A percentile compares a stretch with the other conserved stretches of the same genome.
These are phyloP conservation scores for Microbotryum saponariae DNA, from an alignment of 1,284 basidiomycete species.

Conservation along the genomic window DNA sequence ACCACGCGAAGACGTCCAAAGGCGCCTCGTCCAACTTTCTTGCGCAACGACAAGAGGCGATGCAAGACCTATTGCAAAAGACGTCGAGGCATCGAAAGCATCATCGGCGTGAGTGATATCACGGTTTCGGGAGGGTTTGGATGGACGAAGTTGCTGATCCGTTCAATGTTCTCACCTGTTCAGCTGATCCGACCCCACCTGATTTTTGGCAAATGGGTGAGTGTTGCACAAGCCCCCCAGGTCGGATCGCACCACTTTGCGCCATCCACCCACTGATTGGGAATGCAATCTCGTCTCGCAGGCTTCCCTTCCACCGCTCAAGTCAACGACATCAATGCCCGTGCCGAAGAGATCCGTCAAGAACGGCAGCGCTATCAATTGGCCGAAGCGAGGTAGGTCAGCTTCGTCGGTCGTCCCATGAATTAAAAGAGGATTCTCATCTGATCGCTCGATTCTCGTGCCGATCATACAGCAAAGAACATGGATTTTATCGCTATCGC, in stretches of 20 bases:
- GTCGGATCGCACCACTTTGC: background rate
- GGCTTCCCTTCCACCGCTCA: constrained; percentile 78
- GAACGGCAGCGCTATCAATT: constrained; percentile 54
- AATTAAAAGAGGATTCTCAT: no score
- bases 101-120: constrained; percentile 10
- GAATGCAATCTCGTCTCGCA: constrained; percentile 18
- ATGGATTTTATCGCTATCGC: constrained; percentile 13
- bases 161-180: constrained; percentile 68
- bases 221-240: background rate
- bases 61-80: constrained; percentile 10
- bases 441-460: no score
- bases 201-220: constrained; percentile 56
- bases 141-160: constrained; percentile 43
- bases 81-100: constrained; percentile 14
- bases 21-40: constrained; percentile 11
- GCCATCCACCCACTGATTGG: background rate
- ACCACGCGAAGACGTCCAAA: constrained; percentile 20
- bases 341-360: constrained; percentile 61
- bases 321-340: constrained; percentile 60
- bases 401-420: background rate
- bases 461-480: background rate
- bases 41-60: constrained; percentile 4
- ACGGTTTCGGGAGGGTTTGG: constrained; percentile 9
- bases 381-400: constrained; percentile 49
- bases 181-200: constrained; percentile 65